A percentile compares a stretch with the other conserved stretches of the same genome.
Evolutionary conservation across 2,329 filamentous ascomycete genomes (phyloP).

Genomic region (Mollisiaceae sp.): DNA sequence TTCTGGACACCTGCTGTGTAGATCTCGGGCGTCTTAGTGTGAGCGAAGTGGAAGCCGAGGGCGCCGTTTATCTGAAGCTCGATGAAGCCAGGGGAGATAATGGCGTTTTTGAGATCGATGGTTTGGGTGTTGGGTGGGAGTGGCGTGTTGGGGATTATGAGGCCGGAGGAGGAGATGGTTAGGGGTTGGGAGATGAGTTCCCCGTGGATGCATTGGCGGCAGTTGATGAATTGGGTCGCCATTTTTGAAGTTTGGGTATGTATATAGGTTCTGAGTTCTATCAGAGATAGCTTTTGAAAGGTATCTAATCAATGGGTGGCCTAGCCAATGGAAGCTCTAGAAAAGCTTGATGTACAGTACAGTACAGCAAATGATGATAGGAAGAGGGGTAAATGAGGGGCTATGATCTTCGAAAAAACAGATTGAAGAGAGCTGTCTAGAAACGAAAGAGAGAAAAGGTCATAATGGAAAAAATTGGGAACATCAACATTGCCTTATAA

Average conservation of each 20-base stretch:
- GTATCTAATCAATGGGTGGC: neutral
- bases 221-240: conserved; percentile 37
- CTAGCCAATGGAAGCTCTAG: neutral
- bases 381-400: neutral
- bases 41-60: conserved; percentile 58
- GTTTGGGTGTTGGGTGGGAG: conserved; percentile 27
- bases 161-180: conserved; percentile 31
- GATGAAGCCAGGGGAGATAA: conserved; percentile 59
- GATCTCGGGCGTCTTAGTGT: conserved; percentile 46
- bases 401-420: neutral
- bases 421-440: neutral
- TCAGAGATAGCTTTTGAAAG: neutral
- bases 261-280: neutral
- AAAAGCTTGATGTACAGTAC: neutral
- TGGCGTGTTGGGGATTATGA: conserved; percentile 37
- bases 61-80: conserved; percentile 59
- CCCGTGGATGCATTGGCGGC: conserved; percentile 35
- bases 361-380: neutral
- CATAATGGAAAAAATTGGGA: neutral
- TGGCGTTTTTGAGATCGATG: conserved; percentile 52
- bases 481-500: neutral
- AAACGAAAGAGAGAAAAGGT: neutral
- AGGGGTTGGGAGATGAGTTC: conserved; percentile 29
- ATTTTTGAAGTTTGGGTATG: neutral
- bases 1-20: conserved; percentile 51